Conservation (phyloP, 2,329 filamentous ascomycete genomes). For the Botrytis aclada region DNA sequence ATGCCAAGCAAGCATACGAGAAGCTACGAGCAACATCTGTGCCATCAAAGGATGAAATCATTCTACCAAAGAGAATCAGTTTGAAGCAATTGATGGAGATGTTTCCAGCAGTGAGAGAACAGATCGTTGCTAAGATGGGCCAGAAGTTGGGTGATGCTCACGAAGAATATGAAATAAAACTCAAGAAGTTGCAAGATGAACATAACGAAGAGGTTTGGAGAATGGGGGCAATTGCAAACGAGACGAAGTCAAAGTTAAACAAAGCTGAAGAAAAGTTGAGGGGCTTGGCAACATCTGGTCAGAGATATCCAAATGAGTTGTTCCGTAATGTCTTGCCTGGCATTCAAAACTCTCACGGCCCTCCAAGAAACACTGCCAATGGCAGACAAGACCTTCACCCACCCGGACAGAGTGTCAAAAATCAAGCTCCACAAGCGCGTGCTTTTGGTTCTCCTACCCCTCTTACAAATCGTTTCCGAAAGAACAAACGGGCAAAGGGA, state of each 20-base stretch:
- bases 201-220: background rate
- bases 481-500: background rate
- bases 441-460: background rate
- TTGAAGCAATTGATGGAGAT: background rate
- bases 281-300: background rate
- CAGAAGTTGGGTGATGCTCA: background rate
- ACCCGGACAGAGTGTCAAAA: background rate
- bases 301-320: background rate
- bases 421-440: background rate
- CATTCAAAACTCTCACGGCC: background rate
- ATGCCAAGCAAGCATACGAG: background rate
- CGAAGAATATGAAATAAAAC: background rate
- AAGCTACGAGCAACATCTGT: background rate
- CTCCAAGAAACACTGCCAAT: too few relatives aligned
- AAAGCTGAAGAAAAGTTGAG: background rate
- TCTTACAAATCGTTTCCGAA: background rate
- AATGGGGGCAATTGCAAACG: background rate
- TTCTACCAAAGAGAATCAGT: background rate
- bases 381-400: background rate
- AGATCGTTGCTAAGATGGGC: background rate
- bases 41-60: background rate
- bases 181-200: background rate
- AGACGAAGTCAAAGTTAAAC: background rate
- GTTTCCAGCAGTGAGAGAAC: background rate
- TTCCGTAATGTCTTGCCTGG: background rate